Evolutionary conservation across 352 stramenopile species (phyloP), one percentile per base, ranked within the genome.

Genomic region (Plasmopara viticola): DNA sequence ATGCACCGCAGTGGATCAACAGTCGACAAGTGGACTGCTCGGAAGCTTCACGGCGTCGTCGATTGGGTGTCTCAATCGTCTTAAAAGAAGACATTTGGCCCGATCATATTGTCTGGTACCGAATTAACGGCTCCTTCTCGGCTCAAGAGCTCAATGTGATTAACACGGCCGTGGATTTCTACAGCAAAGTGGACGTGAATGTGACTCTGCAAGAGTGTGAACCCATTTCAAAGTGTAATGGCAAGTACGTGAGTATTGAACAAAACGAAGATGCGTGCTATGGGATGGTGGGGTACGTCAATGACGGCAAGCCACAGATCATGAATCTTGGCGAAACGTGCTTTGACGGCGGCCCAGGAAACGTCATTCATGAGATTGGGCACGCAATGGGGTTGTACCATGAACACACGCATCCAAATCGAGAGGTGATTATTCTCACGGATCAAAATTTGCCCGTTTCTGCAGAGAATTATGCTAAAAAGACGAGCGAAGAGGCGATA

Each of bases 241-340:
- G 76, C 28, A 87, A 84, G 44, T 88, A 88, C 38, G 71, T 87
- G 20, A 78, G 74, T 56, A 84, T 90, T 15, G 68, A 78, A 44
- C 66, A 87, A 57, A 79, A 86, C 33, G 71, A 86, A 10, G 68
- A 86, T 53, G 70, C 70, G 38, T 87, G 78, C 60, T 86, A 87
- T 56, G 79, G 77, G 13, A 78, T 85, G 64, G 75, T 90, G 12
- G 79, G 79, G 5, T 90, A 85, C 51, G 72, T 81, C 6, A 66
- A 82, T 45, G 74, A 79, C 29, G 77, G 74, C 28, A 66, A 78
- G 53, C 69, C 74, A 10, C 79, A 90, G 64, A 59, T 72, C 48
- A 67, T 90, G 54, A 90, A 90, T 53, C 68, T 90, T 9, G 72
- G 72, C 12, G 59, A 76, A 28, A 86, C 62, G 48, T 86, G 75